Percentiles rank a stretch among this genome's conserved stretches.
These are phyloP conservation scores for Zygnema circumcarinatum DNA, from an alignment of 139 green algal genomes.

Conservation along the genomic window DNA sequence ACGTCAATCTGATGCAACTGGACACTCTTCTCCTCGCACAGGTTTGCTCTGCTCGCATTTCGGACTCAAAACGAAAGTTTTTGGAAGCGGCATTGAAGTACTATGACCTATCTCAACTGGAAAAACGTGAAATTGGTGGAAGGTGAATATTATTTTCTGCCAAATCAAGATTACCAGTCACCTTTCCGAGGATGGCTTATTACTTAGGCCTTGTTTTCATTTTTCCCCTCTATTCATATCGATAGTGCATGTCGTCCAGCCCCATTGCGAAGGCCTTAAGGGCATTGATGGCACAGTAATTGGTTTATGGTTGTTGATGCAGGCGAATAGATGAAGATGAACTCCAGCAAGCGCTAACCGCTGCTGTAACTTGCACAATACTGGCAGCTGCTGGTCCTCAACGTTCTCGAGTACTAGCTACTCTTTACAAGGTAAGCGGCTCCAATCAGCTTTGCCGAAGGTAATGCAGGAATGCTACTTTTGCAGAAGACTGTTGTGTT, in stretches of 20 bases:
- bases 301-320: too few species aligned
- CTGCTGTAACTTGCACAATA: constrained; percentile 88
- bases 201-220: too few species aligned
- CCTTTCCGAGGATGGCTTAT: too few species aligned
- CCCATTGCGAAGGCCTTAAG: too few species aligned
- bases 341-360: constrained; percentile 73
- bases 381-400: constrained; percentile 90
- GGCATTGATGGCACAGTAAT: too few species aligned
- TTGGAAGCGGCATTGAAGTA: constrained; percentile 87
- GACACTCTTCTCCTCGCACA: constrained; percentile 47
- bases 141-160: constrained; percentile 31
- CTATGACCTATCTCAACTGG: constrained; percentile 82
- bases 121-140: constrained; percentile 44
- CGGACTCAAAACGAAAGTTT: constrained; percentile 94
- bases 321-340: constrained; percentile 73
- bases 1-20: too few species aligned
- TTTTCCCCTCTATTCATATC: too few species aligned
- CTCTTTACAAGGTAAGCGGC: constrained; percentile 67
- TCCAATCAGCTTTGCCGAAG: background rate
- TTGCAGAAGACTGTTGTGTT: background rate
- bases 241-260: too few species aligned
- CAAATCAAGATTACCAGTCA: too few species aligned
- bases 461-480: background rate
- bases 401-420: constrained; percentile 68
- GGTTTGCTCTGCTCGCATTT: constrained; percentile 91